Base-by-base conservation (phyloP, 176 grass and related monocot genomes). In the Pontederia crassipes region DNA sequence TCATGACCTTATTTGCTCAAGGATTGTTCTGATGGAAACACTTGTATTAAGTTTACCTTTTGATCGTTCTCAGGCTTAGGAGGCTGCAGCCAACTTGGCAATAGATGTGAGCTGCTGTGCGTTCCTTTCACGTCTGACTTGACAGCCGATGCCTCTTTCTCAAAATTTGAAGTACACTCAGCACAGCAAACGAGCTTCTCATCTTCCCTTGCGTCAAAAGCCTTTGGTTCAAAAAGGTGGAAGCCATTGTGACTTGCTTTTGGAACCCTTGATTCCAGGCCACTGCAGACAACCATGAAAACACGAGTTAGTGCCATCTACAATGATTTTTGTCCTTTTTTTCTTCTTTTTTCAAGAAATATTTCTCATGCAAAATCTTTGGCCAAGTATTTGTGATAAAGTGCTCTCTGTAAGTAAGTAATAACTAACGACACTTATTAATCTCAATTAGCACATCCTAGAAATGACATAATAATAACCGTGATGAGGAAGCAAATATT, bases 101-200 rank as follows among this genome's bases (percentile, higher is more conserved):
- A 70, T 46, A 55, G 68, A 50, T 61, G 67, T 57, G 82, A 76
- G 8, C 50, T 46, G 52, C 57, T 10, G 62, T 52, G 47, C 52
- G 75, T 47, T 10, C 62, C 57, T 62, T 85, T 80, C 1, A 55
- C 52, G 9, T 51, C 64, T 54, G 76, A 79, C n/a, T 63, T 75
- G 59, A 54, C 54, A 28, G 63, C 66, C 40, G 81, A 85, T 50
- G 86, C 83, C 75, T 96, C 91, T 57, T 62, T 72, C 80, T 90
- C 83, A 78, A 85, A 96, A 66, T 85, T 87, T 17, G 54, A 71
- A 68, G 58, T 70, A 78, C 91, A 96, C 54, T 90, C 86, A 58
- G 53, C 53, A 73, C 91, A 96, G 58, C 88, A 75, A 13, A 77
- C 11, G 62, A 87, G 69, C 67, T 68, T 80, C 17, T 90, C 75